Evolutionary conservation across 768 basidiomycete species (phyloP).

Genomic region (Boletus tomentosulus): DNA sequence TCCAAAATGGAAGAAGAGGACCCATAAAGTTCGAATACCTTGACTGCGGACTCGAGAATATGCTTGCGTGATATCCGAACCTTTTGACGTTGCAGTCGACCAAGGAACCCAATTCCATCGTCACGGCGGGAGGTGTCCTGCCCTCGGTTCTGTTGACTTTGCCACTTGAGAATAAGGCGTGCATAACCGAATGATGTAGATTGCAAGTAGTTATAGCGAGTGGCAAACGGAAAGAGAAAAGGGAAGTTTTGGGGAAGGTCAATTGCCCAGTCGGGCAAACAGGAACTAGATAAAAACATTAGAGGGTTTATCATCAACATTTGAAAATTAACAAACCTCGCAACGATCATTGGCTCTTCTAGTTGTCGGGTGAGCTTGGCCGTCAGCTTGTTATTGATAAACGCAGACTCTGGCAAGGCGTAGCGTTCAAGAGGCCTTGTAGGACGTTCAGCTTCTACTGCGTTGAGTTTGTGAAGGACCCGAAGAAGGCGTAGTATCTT

Average conservation of each 20-base stretch:
- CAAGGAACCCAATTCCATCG: constrained; percentile 89
- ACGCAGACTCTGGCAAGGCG: constrained; percentile 73
- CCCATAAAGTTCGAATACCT: constrained; percentile 95
- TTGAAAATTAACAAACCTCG: constrained; percentile 56
- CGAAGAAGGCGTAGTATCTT: constrained; percentile 90
- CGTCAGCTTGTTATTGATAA: constrained; percentile 96
- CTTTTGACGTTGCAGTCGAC: constrained; percentile 91
- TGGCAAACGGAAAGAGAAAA: constrained; percentile 98
- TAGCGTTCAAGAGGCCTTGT: constrained; percentile 45
- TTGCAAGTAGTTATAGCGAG: constrained; percentile 94
- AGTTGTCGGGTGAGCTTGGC: constrained; percentile 97
- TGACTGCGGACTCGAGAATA: constrained; percentile 92
- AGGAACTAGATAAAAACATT: constrained; percentile 54
- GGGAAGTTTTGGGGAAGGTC: constrained; percentile 96
- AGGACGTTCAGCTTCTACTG: constrained; percentile 62
- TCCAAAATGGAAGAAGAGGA: constrained; percentile 91
- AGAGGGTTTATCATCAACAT: neutral
- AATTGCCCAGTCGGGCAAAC: constrained; percentile 94
- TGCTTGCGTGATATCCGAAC: constrained; percentile 94
- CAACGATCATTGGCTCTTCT: constrained; percentile 99
- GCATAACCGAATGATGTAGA: constrained; percentile 98
- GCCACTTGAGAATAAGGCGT: constrained; percentile 91
- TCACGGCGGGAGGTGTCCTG: constrained; percentile 81
- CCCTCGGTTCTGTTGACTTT: constrained; percentile 76
- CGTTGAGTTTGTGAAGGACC: constrained; percentile 80